Evolutionary conservation across 2,329 filamentous ascomycete species (phyloP), one percentile per base, ranked within the genome.

Genomic region (Purpureocillium takamizusanense): DNA sequence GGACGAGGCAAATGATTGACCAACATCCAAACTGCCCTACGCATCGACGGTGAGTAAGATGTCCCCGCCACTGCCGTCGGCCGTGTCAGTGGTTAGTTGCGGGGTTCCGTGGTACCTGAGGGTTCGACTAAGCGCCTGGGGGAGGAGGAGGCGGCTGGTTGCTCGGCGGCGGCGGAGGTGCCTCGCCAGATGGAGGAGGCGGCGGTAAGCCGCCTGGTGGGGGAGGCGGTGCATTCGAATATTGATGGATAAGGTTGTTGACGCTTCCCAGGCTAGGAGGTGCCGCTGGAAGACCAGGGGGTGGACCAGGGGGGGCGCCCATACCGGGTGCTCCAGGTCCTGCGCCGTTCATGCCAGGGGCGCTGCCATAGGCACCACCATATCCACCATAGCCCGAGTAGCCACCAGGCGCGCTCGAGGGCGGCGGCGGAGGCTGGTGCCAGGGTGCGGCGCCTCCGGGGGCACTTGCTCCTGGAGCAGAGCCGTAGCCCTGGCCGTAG

Each of bases 171-270:
- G 79, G 78, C 41, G 79, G 78, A 36, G 72, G 70, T 40, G 70
- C 56, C 32, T 62, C 59, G 31, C 60, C 57, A 43, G 75, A 73
- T 17, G 76, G 74, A n/a, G 77, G 74, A 1, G 78, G 76, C 18
- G 79, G 78, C 32, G 75, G 74, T 40, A 71, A 65, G 25, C 60
- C 62, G 35, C 21, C 21, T 5, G 6, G 6, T 25, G 21, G 21
- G 10, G 21, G 21, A 5, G 21, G 21, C 5, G 21, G 21, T 10
- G 69, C 67, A 46, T 64, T 65, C 30, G 74, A 67, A 45, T 77
- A 85, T 51, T 81, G 79, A 58, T 83, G 77, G 51, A 83, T 80
- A 42, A 86, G 66, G 34, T 77, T 74, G 53, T 74, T 79, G 43
- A 82, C 65, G 31, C 76, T 76, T 43, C 73, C 71, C 17, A 76